Percentiles rank a stretch among this genome's conserved stretches.
Evolutionary conservation across 2,329 filamentous ascomycete species (phyloP).

Genomic region (Hymenoscyphus fructigenus): DNA sequence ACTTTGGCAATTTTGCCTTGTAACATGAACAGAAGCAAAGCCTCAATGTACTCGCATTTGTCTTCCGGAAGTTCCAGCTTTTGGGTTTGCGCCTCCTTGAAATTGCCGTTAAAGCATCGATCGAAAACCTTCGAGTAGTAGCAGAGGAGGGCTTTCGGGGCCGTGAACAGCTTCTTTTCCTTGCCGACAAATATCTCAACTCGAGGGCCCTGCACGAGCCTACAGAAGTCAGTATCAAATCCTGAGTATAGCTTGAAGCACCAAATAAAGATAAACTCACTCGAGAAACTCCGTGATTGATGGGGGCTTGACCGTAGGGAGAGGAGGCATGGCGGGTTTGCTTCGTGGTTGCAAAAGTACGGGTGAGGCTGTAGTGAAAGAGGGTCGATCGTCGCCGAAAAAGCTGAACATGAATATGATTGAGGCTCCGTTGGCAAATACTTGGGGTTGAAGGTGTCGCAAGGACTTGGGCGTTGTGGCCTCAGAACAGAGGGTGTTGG

Average conservation of each 20-base stretch:
- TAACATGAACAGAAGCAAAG: not conserved
- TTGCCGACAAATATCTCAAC: not conserved
- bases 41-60: not conserved
- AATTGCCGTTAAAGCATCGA: conserved; percentile 13
- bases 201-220: not conserved
- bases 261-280: not conserved
- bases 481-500: too few species aligned
- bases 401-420: too few species aligned
- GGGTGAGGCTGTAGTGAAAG: too few species aligned
- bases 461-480: too few species aligned
- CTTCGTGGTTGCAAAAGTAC: too few species aligned
- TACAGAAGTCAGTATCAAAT: not conserved
- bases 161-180: not conserved
- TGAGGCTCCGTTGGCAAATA: too few species aligned
- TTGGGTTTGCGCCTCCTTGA: conserved; percentile 9
- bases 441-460: too few species aligned
- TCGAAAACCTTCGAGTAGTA: conserved; percentile 19
- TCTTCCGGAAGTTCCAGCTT: not conserved
- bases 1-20: too few species aligned
- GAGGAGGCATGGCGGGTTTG: too few species aligned
- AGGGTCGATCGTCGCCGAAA: too few species aligned
- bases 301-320: not conserved
- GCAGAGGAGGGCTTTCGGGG: conserved; percentile 18
- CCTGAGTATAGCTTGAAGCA: not conserved
- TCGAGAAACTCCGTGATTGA: not conserved